phyloP scores from a whole-genome alignment of 2,329 filamentous ascomycete genomes.

The Verticillium isaacii region DNA sequence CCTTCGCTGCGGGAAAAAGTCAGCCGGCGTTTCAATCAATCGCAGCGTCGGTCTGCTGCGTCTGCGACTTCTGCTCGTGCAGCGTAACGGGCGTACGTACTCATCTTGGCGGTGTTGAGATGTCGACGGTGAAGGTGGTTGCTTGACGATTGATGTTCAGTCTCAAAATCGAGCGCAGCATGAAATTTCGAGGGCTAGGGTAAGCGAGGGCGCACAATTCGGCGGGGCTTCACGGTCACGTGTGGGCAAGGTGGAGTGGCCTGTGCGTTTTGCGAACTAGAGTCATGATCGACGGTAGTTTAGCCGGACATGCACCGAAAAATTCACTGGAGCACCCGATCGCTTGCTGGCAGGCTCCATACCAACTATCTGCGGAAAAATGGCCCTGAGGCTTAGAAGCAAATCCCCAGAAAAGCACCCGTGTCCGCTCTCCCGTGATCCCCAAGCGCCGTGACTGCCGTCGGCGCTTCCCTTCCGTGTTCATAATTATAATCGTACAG shows the following conservation, averaged over 20 bases:
- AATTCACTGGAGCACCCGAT: neutral
- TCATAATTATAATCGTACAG: neutral
- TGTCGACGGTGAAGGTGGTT: slow-evolving; percentile 14
- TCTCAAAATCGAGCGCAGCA: neutral
- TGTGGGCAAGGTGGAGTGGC: neutral
- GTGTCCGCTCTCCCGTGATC: neutral
- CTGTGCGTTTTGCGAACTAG: neutral
- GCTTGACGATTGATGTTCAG: slow-evolving; percentile 9
- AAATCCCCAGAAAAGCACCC: neutral
- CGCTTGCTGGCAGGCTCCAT: too few relatives aligned
- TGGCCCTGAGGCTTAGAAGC: too few relatives aligned
- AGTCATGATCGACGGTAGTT: neutral
- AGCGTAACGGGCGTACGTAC: slow-evolving; percentile 35
- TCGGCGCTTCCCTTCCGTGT: neutral
- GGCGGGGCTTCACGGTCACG: neutral
- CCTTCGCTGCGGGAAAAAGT: slow-evolving; percentile 41
- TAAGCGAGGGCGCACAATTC: slow-evolving; percentile 2
- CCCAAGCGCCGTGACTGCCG: neutral
- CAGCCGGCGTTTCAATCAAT: slow-evolving; percentile 6
- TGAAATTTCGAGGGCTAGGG: neutral
- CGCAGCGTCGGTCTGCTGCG: neutral
- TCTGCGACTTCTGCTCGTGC: slow-evolving; percentile 3
- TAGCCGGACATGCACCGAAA: neutral
- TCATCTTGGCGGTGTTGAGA: slow-evolving; percentile 48
- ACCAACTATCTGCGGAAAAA: neutral